Evolutionary conservation across 2,329 filamentous ascomycete species (phyloP), one percentile per base, ranked within the genome.

Genomic region (Xenoacremonium recifei): DNA sequence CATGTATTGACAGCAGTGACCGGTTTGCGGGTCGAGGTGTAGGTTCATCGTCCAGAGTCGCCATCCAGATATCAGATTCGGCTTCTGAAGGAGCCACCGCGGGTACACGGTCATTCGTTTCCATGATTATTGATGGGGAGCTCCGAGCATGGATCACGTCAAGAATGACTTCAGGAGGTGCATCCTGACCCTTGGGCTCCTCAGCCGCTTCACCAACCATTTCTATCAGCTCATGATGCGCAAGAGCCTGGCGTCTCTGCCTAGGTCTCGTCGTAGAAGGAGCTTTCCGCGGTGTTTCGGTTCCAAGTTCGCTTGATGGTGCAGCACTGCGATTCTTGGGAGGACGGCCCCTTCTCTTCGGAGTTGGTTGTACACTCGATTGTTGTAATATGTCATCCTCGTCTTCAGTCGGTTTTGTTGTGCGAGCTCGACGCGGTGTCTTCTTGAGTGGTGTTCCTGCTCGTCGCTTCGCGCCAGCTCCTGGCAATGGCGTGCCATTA

Each of bases 401-500:
- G 10, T 60, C 58, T 6, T 59, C 58, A 19, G 39, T 48, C 13
- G 53, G 44, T 42, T 61, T 59, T 40, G 55, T 45, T 12, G 49
- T 62, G 20, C 67, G 68, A 34, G 61, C 55, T 18, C 62, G 60
- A 29, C 64, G 55, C 18, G 67, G 58, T 2, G 59, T 63, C 36
- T 61, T 65, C 37, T 54, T 60, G 15, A 68, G 62, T 4, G 75
- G 74, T 2, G 74, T 76, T 10, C 62, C 69, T 6, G 71, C 67
- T 44, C 70, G 68, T 52, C 73, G 73, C 48, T 70, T 76, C 4
- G 60, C 65, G 11, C 63, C 58, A 13, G 63, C 60, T 35, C 56
- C 61, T 1, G 75, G 71, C 47, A 71, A 65, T 3, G 77, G 77
- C 4, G 76, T 81, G 5, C 71, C 75, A 42, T 77, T 75, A 20